Evolutionary conservation across 306 rosid species (phyloP), one percentile per base, ranked within the genome.

Genomic region (Inga leiocalycina): DNA sequence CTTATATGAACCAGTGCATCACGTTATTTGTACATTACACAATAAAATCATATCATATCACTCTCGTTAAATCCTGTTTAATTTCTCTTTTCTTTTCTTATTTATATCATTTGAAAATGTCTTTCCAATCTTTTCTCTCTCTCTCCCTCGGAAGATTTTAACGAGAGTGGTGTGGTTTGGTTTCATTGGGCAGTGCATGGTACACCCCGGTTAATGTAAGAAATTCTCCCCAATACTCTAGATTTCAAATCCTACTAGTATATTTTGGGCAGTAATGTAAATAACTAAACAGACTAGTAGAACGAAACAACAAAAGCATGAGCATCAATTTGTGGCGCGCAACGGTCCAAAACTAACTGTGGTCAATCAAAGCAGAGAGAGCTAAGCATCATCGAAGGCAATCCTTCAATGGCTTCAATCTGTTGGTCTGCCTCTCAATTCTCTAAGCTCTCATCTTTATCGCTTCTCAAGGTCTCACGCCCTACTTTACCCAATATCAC

Each of bases 241-340:
- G 43, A 39, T 37, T 37, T 5, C 6, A 35, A 37, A 37, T 37
- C 41, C 41, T 37, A 37, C 1, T 37, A 5, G 41, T 5, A 44
- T 44, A 59, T 37, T 39, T 17, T 19, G 35, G 30, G 27, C 48
- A 19, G 3, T 14, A 35, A 37, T 39, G 34, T 24, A 74, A 74
- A 74, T 46, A 49, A n/a, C 7, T 19, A 24, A 71, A 39, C 6
- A 5, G 43, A 6, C 43, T 39, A 39, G 17, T 14, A 13, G 71
- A 70, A 15, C 45, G 34, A 64, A 32, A 64, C 52, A 14, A 19
- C 39, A 46, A 11, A 8, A 68, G 68, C 79, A 61, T 48, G 79
- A 30, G 64, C 43, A 72, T 65, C 54, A 52, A 22, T 73, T 80
- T 83, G 87, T 86, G 90, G 90, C 86, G 86, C 79, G 71, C 69